Base-by-base conservation (phyloP, 129 eudicot genomes). In the Deinandra increscens region DNA sequence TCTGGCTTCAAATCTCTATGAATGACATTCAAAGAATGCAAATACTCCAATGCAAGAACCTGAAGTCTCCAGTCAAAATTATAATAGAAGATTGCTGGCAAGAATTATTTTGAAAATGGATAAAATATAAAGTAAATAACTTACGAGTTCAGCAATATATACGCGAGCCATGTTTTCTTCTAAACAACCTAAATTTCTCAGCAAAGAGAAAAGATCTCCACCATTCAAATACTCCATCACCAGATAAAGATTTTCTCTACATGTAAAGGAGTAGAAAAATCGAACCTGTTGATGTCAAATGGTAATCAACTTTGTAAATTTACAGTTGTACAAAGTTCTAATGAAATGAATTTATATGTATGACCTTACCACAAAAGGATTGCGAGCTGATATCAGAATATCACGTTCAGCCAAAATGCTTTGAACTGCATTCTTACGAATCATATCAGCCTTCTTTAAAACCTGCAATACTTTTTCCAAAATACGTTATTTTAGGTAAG, bases 1-100 rank as follows among this genome's bases (percentile, higher is more conserved):
- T 90, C 97, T 53, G 99, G 99, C 86, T 94, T 94, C 83, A 94
- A 70, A 76, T 94, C 99, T 85, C 99, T 85, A 64, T 94, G 99
- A 78, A 94, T 85, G 74, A 94, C 90, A 80, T 89, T 87, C 70
- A 89, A 78, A 36, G 97, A 83, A 83, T 94, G 99, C 80, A 94
- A 80, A 70, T 94, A 94, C 66, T 94, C 97, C 81, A 94, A 81
- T 60, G 97, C 99, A 84, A 94, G 99, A 43, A 89, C 99, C 99
- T 94, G 87, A 61, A 74, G 4, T 48, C 77, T 77, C 64, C 61
- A 31, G 50, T 59, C 55, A 64, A 33, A 17, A 43, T 20, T 23
- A 14, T 12, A 48, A 36, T 29, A 41, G 70, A 45, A 15, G 41
- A 29, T 45, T 49, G 39, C 13, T 13, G 49, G 15, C 20, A 72